These are phyloP conservation scores for Saccharomyces pastorianus DNA, from an alignment of 1,139 yeast species.

Conservation along the genomic window DNA sequence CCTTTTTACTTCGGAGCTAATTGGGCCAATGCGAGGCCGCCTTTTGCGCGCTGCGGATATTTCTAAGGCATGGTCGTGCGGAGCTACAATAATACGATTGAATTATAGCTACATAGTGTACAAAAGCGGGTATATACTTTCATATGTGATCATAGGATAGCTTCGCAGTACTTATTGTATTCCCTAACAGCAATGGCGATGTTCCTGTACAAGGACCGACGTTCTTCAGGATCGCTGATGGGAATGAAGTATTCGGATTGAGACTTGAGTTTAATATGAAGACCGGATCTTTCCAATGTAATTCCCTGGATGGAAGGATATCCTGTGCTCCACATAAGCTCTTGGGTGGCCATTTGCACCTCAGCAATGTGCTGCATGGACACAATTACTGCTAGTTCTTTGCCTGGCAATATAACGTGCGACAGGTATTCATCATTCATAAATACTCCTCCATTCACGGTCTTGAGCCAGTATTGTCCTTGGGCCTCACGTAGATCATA, in stretches of 20 bases:
- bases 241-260: constrained; percentile 73
- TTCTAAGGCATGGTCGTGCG: neutral
- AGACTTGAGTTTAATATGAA: constrained; percentile 55
- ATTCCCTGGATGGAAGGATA: constrained; percentile 36
- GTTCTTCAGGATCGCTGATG: constrained; percentile 56
- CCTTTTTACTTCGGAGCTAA: neutral
- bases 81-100: neutral
- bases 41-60: constrained; percentile 6
- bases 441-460: constrained; percentile 71
- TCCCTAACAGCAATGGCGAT: constrained; percentile 77
- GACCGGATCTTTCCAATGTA: constrained; percentile 72
- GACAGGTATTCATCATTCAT: constrained; percentile 73
- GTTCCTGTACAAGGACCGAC: constrained; percentile 60
- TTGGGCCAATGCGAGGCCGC: neutral
- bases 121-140: neutral
- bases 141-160: constrained; percentile 20
- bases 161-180: constrained; percentile 52
- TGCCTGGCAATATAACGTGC: constrained; percentile 75
- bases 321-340: constrained; percentile 29
- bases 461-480: constrained; percentile 88
- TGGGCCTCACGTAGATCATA: constrained; percentile 81
- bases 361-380: constrained; percentile 66
- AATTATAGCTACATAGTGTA: neutral
- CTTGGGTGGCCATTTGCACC: constrained; percentile 55
- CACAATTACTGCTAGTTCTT: constrained; percentile 67